Conservation (phyloP, 805 yeast species). For the Dipodascus albidus region DNA sequence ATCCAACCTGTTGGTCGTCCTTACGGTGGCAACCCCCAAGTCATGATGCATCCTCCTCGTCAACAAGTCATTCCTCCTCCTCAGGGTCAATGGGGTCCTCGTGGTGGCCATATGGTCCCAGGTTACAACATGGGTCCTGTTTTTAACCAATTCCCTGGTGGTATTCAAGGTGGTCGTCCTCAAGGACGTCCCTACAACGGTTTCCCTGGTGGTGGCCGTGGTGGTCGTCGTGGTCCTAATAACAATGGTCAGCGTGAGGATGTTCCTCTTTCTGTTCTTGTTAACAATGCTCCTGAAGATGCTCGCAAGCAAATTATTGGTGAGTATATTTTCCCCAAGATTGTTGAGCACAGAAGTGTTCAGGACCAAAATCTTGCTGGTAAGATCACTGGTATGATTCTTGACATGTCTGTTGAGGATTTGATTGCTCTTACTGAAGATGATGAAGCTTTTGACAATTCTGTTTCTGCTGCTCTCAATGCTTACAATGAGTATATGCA, state of each 20-base stretch:
- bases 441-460: conserved; percentile 77
- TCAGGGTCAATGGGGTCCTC: conserved; percentile 36
- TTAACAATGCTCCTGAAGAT: conserved; percentile 60
- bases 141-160: conserved; percentile 47
- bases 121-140: conserved; percentile 81
- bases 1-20: conserved; percentile 50
- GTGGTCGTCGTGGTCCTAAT: conserved; percentile 15
- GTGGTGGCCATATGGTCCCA: conserved; percentile 58
- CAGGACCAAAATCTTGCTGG: conserved; percentile 93
- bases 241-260: conserved; percentile 25
- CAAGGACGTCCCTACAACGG: conserved; percentile 19
- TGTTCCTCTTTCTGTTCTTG: conserved; percentile 50
- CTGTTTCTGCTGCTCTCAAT: conserved; percentile 86
- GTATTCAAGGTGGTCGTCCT: conserved; percentile 29
- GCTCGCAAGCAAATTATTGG: conserved; percentile 97
- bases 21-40: conserved; percentile 28
- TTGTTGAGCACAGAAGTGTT: conserved; percentile 76
- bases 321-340: conserved; percentile 92
- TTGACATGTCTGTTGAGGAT: conserved; percentile 88
- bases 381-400: conserved; percentile 97
- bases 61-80: conserved; percentile 24
- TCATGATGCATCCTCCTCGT: conserved; percentile 26
- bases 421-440: conserved; percentile 81
- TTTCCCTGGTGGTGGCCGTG: conserved; percentile 19
- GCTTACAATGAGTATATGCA: conserved; percentile 89